Base-by-base conservation (phyloP, 2,329 filamentous ascomycete species). In the Ascochyta koolunga region DNA sequence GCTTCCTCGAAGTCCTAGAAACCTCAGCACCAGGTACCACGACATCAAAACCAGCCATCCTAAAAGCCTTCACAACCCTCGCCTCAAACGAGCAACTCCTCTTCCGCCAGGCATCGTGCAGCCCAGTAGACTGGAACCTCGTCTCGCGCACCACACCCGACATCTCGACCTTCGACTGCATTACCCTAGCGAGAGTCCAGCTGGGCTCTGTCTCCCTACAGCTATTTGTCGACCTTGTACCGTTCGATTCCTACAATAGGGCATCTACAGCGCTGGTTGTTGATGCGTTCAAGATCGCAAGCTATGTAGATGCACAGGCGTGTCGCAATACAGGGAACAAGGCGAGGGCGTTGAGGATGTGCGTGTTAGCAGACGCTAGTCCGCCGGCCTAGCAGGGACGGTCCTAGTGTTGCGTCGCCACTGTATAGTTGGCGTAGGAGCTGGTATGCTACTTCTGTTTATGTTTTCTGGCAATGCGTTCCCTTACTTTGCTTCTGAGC, bases 1-100 rank as follows among this genome's bases (percentile, higher is more conserved):
- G 65, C 46, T 72, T 71, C 41, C 61, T 72, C 18, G 60, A 66
- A 11, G 42, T 61, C 5, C 64, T 72, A 4, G 68, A 71, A 15
- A 51, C 67, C 3, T 57, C 62, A 0, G 36, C 62, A 2, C 36
- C 56, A 2, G 54, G 61, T 33, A 65, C 32, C 36, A 65, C 32
- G 2, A 69, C 64, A 5, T 64, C 59, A 15, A 66, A 64, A 32
- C 35, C 50, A 7, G 54, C 61, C 4, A 59, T 69, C 3, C 51
- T 63, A 22, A 62, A 65, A 25, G 67, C 69, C 1, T 72, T 71
- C 45, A 56, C 60, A 1, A 42, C 59, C 2, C 56, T 71, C 2
- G 68, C 68, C 1, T 63, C 64, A 11, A 65, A 56, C 31, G 70
- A 72, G 44, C 68, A 70, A 22, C 36, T 64, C 10, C 49, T 66